Percentiles rank a stretch among this genome's conserved stretches.
phyloP scores from a whole-genome alignment of 75 land plant genomes.

The Chamaecyparis obtusa region DNA sequence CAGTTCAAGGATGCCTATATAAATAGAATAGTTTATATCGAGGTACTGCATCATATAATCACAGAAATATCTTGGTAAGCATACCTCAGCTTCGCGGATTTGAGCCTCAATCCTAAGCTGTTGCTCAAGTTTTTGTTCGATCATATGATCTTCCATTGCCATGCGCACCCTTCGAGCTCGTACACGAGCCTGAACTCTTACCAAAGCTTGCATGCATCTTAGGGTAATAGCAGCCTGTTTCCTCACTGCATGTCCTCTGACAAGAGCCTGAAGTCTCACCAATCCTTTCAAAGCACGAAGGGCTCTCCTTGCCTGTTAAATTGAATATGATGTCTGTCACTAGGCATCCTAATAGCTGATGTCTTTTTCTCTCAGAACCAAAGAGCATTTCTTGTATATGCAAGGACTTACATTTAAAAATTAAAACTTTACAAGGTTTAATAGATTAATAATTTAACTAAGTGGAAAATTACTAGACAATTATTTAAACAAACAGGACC shows the following conservation, averaged over 20 bases:
- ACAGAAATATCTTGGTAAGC: background rate
- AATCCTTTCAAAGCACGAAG: slow-evolving; percentile 80
- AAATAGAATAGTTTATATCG: background rate
- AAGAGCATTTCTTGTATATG: background rate
- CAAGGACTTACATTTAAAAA: background rate
- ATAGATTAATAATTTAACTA: background rate
- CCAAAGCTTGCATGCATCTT: slow-evolving; percentile 78
- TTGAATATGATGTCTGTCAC: background rate
- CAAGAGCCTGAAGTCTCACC: slow-evolving; percentile 83
- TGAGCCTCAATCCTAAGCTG: slow-evolving; percentile 48
- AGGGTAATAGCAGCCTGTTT: slow-evolving; percentile 82
- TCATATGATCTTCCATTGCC: slow-evolving; percentile 54
- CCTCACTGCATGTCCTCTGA: slow-evolving; percentile 82
- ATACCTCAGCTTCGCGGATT: slow-evolving; percentile 60
- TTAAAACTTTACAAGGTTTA: background rate
- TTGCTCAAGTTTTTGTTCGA: slow-evolving; percentile 48
- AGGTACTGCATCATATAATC: background rate
- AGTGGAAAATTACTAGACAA: background rate
- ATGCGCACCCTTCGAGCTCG: slow-evolving; percentile 71
- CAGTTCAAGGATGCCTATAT: background rate
- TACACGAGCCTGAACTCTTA: slow-evolving; percentile 80
- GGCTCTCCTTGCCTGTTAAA: slow-evolving; percentile 74
- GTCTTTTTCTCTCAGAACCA: background rate
- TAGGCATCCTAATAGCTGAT: background rate
- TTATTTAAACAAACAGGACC: background rate